Evolutionary conservation across 2,329 filamentous ascomycete genomes (phyloP).

Genomic region (Aspergillus pseudoglaucus): DNA sequence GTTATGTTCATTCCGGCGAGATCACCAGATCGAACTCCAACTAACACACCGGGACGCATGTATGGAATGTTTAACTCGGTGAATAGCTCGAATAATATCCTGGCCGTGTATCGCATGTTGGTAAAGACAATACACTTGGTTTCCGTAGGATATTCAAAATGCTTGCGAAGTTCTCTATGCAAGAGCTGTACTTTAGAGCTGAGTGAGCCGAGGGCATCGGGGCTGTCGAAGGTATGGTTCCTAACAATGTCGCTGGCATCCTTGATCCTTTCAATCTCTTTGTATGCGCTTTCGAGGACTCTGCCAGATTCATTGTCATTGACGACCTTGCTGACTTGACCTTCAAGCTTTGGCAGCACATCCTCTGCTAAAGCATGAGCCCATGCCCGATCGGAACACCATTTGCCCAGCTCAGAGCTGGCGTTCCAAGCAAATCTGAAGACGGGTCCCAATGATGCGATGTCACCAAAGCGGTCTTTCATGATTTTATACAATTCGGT

Average conservation of each 20-base stretch:
- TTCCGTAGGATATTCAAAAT: constrained; percentile 55
- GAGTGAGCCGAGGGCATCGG: constrained; percentile 39
- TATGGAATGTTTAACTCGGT: constrained; percentile 50
- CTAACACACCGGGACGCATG: constrained; percentile 57
- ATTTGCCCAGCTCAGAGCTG: constrained; percentile 64
- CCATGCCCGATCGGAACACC: constrained; percentile 84
- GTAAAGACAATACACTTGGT: constrained; percentile 84
- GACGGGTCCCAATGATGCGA: constrained; percentile 48
- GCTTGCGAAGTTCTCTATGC: constrained; percentile 51
- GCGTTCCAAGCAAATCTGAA: constrained; percentile 56
- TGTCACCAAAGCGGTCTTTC: constrained; percentile 45
- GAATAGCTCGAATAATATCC: constrained; percentile 65
- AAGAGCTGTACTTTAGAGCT: constrained; percentile 70
- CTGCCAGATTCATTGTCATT: constrained; percentile 1
- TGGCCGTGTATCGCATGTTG: constrained; percentile 68
- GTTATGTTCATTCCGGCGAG: constrained; percentile 57
- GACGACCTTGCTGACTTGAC: constrained; percentile 23
- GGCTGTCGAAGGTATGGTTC: constrained; percentile 43
- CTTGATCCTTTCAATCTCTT: constrained; percentile 51
- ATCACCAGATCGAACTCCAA: constrained; percentile 52
- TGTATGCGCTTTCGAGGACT: constrained; percentile 40
- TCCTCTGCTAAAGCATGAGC: constrained; percentile 59
- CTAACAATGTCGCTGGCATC: constrained; percentile 53
- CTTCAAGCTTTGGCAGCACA: constrained; percentile 57
- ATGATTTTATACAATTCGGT: constrained; percentile 61